Percentiles rank a stretch among this genome's conserved stretches.
Conservation (phyloP, 306 rosid genomes). For the Cicer cuneatum region DNA sequence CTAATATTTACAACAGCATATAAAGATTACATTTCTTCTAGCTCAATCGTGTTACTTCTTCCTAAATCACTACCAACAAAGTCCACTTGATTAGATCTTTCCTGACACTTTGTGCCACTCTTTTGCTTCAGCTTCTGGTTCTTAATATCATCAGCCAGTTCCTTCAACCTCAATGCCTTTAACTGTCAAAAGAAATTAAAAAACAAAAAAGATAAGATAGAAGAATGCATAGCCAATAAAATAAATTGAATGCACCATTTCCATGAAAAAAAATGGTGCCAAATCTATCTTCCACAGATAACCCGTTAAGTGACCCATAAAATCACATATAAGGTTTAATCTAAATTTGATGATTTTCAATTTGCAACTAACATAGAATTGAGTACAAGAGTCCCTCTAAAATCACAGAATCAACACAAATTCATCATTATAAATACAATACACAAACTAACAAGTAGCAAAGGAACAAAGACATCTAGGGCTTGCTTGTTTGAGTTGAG, state of each 20-base stretch:
- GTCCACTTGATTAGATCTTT: constrained; percentile 50
- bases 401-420: constrained; percentile 22
- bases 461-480: not conserved
- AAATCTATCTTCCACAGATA: constrained; percentile 29
- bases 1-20: constrained; percentile 13
- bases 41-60: constrained; percentile 51
- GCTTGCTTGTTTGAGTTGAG: not conserved
- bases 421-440: not conserved
- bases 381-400: not conserved
- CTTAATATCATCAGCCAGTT: constrained; percentile 71
- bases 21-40: constrained; percentile 69
- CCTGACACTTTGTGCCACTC: constrained; percentile 53
- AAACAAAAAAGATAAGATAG: constrained; percentile 15
- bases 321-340: constrained; percentile 23
- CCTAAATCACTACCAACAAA: constrained; percentile 45
- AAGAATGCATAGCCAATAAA: constrained; percentile 24
- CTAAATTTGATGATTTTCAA: constrained; percentile 19
- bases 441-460: constrained; percentile 6
- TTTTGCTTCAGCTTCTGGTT: constrained; percentile 70
- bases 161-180: constrained; percentile 73
- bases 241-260: constrained; percentile 26
- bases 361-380: constrained; percentile 6
- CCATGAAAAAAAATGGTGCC: not conserved
- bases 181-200: constrained; percentile 50
- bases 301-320: not conserved